Percentiles rank a stretch among this genome's conserved stretches.
Conservation (phyloP, 2,329 filamentous ascomycete species). For the Sporothrix brunneoviolacea region DNA sequence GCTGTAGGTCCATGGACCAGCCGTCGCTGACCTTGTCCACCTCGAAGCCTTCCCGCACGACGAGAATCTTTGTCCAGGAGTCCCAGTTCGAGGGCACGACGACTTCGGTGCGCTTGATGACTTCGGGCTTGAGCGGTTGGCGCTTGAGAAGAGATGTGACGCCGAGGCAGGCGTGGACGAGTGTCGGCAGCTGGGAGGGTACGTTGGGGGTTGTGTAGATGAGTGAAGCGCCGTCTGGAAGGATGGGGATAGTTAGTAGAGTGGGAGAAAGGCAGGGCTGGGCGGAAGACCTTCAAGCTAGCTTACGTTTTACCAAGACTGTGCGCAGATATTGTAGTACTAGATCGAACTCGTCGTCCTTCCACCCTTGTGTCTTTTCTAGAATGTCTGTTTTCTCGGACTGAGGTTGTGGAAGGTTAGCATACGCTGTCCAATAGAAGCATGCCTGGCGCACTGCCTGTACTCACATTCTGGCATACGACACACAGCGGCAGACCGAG, state of each 20-base stretch:
- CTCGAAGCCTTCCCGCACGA: conserved; percentile 85
- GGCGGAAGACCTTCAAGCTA: conserved; percentile 37
- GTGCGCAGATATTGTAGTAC: conserved; percentile 90
- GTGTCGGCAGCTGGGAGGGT: conserved; percentile 67
- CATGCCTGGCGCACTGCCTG: too few relatives aligned
- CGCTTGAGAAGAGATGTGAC: conserved; percentile 78
- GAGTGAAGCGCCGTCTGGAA: conserved; percentile 69
- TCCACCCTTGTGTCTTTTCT: conserved; percentile 87
- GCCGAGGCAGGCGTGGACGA: conserved; percentile 78
- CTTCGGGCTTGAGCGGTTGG: conserved; percentile 76
- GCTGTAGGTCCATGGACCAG: conserved; percentile 80
- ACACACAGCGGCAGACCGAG: conserved; percentile 83
- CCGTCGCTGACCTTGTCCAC: conserved; percentile 77
- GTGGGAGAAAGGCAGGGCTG: conserved; percentile 7
- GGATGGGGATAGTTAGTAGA: conserved; percentile 16
- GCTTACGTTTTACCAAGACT: conserved; percentile 80
- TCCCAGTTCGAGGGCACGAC: conserved; percentile 96
- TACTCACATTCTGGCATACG: conserved; percentile 84
- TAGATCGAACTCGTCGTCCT: conserved; percentile 93
- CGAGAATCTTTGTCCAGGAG: conserved; percentile 94
- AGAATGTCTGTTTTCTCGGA: conserved; percentile 84
- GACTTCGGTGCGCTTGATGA: conserved; percentile 90
- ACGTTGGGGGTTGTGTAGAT: conserved; percentile 77
- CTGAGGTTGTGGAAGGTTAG: conserved; percentile 33
- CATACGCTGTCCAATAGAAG: too few relatives aligned